Conservation (phyloP, 1,139 yeast species). For the Debaryomycetaceae sp. region DNA sequence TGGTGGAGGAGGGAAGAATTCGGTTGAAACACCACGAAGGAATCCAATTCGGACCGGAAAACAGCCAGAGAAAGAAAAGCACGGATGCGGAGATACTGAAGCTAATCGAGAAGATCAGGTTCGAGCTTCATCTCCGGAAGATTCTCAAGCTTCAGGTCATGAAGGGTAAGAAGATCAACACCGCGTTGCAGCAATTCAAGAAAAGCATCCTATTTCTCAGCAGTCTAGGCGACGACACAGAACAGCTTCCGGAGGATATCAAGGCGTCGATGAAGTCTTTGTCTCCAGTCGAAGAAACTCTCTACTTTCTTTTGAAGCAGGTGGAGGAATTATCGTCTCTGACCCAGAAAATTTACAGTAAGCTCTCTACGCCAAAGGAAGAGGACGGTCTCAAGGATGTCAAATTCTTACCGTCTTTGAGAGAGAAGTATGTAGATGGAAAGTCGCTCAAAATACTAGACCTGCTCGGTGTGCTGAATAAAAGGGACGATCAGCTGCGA, state of each 20-base stretch:
- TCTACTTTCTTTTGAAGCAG: slow-evolving; percentile 43
- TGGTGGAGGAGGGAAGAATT: slow-evolving; percentile 65
- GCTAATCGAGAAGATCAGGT: slow-evolving; percentile 39
- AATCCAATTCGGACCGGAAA: slow-evolving; percentile 29
- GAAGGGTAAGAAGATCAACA: slow-evolving; percentile 34
- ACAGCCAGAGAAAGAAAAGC: slow-evolving; percentile 14
- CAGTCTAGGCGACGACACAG: slow-evolving; percentile 12
- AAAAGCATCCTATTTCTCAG: slow-evolving; percentile 27
- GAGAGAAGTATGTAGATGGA: slow-evolving; percentile 29
- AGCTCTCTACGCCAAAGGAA: slow-evolving; percentile 18
- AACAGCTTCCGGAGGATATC: slow-evolving; percentile 20
- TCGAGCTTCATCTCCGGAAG: slow-evolving; percentile 44
- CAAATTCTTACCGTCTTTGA: slow-evolving; percentile 19
- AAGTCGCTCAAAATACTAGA: slow-evolving; percentile 23
- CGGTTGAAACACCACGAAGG: slow-evolving; percentile 67
- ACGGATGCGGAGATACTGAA: slow-evolving; percentile 35
- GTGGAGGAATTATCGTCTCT: slow-evolving; percentile 39
- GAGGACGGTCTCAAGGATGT: slow-evolving; percentile 12
- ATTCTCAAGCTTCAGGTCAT: slow-evolving; percentile 37
- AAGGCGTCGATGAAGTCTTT: slow-evolving; percentile 34
- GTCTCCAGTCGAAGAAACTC: slow-evolving; percentile 52
- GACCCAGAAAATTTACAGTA: slow-evolving; percentile 29
- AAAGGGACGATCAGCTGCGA: slow-evolving; percentile 1
- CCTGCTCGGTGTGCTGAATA: slow-evolving; percentile 17
- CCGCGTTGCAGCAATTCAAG: slow-evolving; percentile 28